These are phyloP conservation scores for Chlorella sorokiniana DNA, from an alignment of 139 green algal genomes.

Conservation along the genomic window DNA sequence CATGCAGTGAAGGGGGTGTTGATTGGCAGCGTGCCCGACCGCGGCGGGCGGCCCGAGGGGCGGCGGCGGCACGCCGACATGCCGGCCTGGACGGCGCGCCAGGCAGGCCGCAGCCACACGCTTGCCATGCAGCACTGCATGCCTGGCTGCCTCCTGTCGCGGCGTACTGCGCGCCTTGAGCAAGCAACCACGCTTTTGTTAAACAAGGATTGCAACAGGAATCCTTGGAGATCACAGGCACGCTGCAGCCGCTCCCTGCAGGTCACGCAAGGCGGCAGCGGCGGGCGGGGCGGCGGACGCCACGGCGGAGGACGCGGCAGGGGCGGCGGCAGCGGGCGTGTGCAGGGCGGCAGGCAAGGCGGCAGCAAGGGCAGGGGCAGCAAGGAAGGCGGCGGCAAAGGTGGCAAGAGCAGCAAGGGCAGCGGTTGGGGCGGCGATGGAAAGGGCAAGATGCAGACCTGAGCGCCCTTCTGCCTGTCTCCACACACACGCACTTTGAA, in stretches of 20 bases:
- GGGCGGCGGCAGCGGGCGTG: slow-evolving; percentile 23
- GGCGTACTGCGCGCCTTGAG: background rate
- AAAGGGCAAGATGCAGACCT: background rate
- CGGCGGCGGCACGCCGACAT: slow-evolving; percentile 41
- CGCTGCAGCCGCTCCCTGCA: no score
- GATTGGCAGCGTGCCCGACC: slow-evolving; percentile 69
- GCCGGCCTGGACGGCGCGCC: slow-evolving; percentile 45
- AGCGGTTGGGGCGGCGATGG: background rate
- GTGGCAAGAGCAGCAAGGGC: background rate
- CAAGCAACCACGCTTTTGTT: background rate
- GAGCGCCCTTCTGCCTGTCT: no score
- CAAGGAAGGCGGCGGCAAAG: no score
- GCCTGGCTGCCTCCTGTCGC: no score
- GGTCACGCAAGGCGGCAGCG: slow-evolving; percentile 26
- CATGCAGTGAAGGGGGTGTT: slow-evolving; percentile 60
- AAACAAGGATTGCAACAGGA: no score
- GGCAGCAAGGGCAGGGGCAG: slow-evolving; percentile 6
- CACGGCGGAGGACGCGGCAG: background rate
- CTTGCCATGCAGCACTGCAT: no score
- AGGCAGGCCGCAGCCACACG: background rate
- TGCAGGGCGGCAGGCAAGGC: slow-evolving; percentile 34
- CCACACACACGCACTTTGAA: no score
- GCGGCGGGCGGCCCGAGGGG: slow-evolving; percentile 55
- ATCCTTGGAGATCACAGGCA: no score
- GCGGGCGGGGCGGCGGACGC: slow-evolving; percentile 12